Percentiles rank a stretch among this genome's conserved stretches.
phyloP scores from a whole-genome alignment of 2,329 filamentous ascomycete genomes.

The Bretziella fagacearum region DNA sequence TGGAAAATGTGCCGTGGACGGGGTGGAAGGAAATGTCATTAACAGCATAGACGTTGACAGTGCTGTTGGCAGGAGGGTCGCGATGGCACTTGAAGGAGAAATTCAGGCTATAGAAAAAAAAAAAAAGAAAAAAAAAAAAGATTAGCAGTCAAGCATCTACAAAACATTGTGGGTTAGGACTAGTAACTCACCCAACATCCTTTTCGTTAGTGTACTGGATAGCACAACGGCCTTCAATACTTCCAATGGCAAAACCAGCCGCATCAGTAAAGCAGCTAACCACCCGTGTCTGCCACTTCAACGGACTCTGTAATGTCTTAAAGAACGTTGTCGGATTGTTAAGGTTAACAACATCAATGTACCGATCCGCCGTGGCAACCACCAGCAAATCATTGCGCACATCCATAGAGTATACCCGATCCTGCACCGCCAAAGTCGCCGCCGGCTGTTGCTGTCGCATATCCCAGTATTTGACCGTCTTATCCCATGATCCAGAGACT shows the following conservation, averaged over 20 bases:
- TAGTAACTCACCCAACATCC: conserved; percentile 48
- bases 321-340: conserved; percentile 79
- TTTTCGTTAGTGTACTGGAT: conserved; percentile 98
- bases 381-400: conserved; percentile 78
- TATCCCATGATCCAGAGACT: conserved; percentile 85
- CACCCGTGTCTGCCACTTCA: conserved; percentile 96
- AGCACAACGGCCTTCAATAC: conserved; percentile 90
- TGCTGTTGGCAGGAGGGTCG: conserved; percentile 55
- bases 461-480: conserved; percentile 83
- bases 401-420: conserved; percentile 82
- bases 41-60: conserved; percentile 81
- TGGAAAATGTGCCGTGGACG: conserved; percentile 93
- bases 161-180: no score
- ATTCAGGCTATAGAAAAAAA: conserved; percentile 57
- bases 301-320: conserved; percentile 86
- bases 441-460: conserved; percentile 48
- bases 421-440: conserved; percentile 49
- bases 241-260: conserved; percentile 82
- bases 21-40: conserved; percentile 98
- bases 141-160: not conserved
- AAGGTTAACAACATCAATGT: conserved; percentile 90
- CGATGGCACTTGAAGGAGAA: conserved; percentile 99
- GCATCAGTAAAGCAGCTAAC: conserved; percentile 91
- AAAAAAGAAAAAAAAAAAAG: no score
- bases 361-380: conserved; percentile 81